phyloP scores from a whole-genome alignment of 2,329 filamentous ascomycete species.

The Venturia effusa region DNA sequence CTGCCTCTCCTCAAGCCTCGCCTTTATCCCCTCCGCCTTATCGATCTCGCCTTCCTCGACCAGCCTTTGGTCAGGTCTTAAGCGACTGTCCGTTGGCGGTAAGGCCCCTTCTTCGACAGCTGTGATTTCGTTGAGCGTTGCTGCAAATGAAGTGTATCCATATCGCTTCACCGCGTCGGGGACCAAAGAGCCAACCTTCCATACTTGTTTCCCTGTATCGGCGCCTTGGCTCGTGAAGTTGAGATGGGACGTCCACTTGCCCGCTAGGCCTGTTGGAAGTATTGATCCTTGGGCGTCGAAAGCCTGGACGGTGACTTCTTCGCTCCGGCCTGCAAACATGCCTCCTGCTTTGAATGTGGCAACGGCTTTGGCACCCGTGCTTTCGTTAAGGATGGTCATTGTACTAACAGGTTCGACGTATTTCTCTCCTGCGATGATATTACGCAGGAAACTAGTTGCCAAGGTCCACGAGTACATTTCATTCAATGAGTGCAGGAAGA shows the following conservation, averaged over 20 bases:
- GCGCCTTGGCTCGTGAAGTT: slow-evolving; percentile 52
- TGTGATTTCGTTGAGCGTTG: slow-evolving; percentile 79
- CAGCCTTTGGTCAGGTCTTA: slow-evolving; percentile 79
- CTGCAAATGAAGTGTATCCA: slow-evolving; percentile 80
- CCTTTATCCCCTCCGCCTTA: slow-evolving; percentile 72
- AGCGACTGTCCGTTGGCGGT: slow-evolving; percentile 69
- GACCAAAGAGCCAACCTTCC: slow-evolving; percentile 68
- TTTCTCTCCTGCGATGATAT: slow-evolving; percentile 96
- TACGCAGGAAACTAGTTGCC: slow-evolving; percentile 83
- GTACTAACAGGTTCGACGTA: slow-evolving; percentile 91
- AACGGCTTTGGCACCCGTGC: slow-evolving; percentile 69
- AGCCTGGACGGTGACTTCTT: slow-evolving; percentile 73
- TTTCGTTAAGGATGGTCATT: slow-evolving; percentile 79
- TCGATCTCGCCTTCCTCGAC: slow-evolving; percentile 76
- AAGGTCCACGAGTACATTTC: slow-evolving; percentile 84
- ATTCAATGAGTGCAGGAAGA: slow-evolving; percentile 56
- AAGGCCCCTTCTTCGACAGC: slow-evolving; percentile 62
- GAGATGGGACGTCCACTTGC: slow-evolving; percentile 76
- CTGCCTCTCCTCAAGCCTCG: slow-evolving; percentile 76
- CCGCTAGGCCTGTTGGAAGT: slow-evolving; percentile 57
- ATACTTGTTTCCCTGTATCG: slow-evolving; percentile 51
- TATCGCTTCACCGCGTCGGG: slow-evolving; percentile 71
- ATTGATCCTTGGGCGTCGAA: slow-evolving; percentile 55
- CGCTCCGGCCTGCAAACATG: slow-evolving; percentile 91
- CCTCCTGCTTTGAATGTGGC: slow-evolving; percentile 89